phyloP scores from a whole-genome alignment of 1,284 basidiomycete genomes.

The Ceratobasidium sp. region DNA sequence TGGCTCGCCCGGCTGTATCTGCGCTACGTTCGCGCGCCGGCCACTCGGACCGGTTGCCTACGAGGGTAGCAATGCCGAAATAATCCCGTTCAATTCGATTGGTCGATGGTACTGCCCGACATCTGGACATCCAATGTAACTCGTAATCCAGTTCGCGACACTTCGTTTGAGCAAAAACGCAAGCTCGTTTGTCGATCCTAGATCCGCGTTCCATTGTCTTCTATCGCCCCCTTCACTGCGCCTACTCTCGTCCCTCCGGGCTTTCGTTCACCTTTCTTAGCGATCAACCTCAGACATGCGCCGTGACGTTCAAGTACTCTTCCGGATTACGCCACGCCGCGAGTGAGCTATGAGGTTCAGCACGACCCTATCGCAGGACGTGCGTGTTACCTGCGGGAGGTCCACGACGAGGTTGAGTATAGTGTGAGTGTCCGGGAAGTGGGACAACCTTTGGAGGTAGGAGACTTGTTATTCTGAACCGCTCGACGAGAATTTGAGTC shows the following conservation, averaged over 20 bases:
- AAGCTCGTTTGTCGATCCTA: slow-evolving; percentile 27
- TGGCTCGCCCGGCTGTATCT: slow-evolving; percentile 33
- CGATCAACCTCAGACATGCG: slow-evolving; percentile 89
- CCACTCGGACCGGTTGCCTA: slow-evolving; percentile 33
- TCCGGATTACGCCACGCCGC: slow-evolving; percentile 98
- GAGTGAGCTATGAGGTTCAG: slow-evolving; percentile 99
- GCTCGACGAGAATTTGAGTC: neutral
- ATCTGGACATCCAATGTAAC: slow-evolving; percentile 11
- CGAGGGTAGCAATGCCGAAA: slow-evolving; percentile 12
- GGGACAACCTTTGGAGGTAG: too few species aligned
- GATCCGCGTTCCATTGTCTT: slow-evolving; percentile 48
- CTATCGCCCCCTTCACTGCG: slow-evolving; percentile 67
- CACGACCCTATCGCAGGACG: slow-evolving; percentile 97
- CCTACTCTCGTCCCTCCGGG: slow-evolving; percentile 62
- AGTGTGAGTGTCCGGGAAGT: neutral
- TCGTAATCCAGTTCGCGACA: neutral
- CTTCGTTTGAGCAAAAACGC: slow-evolving; percentile 12
- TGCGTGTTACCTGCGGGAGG: slow-evolving; percentile 98
- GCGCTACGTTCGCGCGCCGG: slow-evolving; percentile 26
- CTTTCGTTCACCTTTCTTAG: slow-evolving; percentile 52
- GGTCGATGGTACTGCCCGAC: slow-evolving; percentile 25
- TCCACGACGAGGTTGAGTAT: slow-evolving; percentile 97
- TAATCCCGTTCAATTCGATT: slow-evolving; percentile 25
- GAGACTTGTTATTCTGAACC: neutral
- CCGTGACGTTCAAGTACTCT: slow-evolving; percentile 99